Percentiles rank a stretch among this genome's conserved stretches.
Evolutionary conservation across 768 basidiomycete species (phyloP).

Genomic region (Podaxis sp.): DNA sequence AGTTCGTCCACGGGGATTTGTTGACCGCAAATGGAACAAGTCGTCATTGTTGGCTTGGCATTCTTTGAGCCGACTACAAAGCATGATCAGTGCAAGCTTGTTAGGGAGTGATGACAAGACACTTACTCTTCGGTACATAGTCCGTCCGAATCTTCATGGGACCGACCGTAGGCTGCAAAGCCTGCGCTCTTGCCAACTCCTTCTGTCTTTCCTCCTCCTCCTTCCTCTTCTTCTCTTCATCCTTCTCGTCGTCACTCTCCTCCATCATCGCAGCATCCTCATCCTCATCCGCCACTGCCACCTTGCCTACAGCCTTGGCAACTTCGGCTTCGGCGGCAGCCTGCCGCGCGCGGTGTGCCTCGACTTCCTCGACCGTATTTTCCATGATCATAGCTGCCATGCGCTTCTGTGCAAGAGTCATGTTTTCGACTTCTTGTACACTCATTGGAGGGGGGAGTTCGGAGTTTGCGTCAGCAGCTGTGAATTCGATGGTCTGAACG

Average conservation of each 20-base stretch:
- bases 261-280: conserved; percentile 76
- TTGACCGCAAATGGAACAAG: conserved; percentile 93
- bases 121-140: conserved; percentile 90
- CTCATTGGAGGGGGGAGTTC: conserved; percentile 98
- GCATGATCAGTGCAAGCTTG: conserved; percentile 3
- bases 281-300: conserved; percentile 49
- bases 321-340: conserved; percentile 86
- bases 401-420: conserved; percentile 95
- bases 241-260: conserved; percentile 80
- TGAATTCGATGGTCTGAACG: conserved; percentile 98
- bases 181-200: conserved; percentile 74
- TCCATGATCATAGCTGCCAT: conserved; percentile 99
- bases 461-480: conserved; percentile 83
- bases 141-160: conserved; percentile 96
- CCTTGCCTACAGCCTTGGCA: conserved; percentile 73
- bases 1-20: conserved; percentile 95
- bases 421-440: conserved; percentile 90
- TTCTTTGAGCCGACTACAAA: conserved; percentile 63
- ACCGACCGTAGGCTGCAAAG: conserved; percentile 60
- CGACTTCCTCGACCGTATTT: conserved; percentile 83
- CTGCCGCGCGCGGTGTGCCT: conserved; percentile 77
- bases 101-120: neutral
- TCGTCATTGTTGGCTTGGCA: conserved; percentile 71
- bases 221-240: conserved; percentile 57
- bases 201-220: conserved; percentile 72